Base-by-base conservation (phyloP, 2,329 filamentous ascomycete genomes). In the Fusarium hainanense region DNA sequence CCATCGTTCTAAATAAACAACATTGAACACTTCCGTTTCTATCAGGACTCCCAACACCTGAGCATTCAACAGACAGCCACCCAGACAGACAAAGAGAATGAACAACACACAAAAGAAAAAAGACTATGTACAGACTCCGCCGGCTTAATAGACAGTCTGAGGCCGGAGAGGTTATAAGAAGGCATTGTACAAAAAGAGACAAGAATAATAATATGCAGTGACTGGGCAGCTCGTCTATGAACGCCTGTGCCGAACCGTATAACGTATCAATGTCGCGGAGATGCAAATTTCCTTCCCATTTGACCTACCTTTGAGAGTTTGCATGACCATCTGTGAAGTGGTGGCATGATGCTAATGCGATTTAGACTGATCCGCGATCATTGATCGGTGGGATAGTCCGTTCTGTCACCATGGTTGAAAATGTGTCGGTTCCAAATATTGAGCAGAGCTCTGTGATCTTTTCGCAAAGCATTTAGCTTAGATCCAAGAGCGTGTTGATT, bases 31-130 rank as follows among this genome's bases (percentile, higher is more conserved):
- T n/a, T 5, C 20, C 18, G 8, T 18, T 37, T 56, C 50, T 56
- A 59, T 11, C 18, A 13, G 18, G 18, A 37, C 21, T 18, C 30
- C 37, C 14, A 41, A 21, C 41, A 41, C 46, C 47, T 27, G 13
- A 41, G 34, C n/a, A 54, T 10, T 63, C 16, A n/a, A 62, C 32
- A 54, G 21, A 34, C 16, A 23, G 57, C 46, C 59, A 23, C 56
- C 57, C 54, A 37, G 18, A 37, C 21, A 12, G 2, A 28, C 27
- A 28, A 28, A 28, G 27, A 28, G 27, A 28, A 28, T 12, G 27
- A 28, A 28, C 4, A 28, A 28, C 27, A 28, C 27, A 12, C 27
- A 28, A 28, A 28, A 30, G 28, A 32, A 25, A 32, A 23, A 21
- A 5, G 42, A 14, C 21, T 37, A 58, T 34, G 48, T 54, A 54